Evolutionary conservation across 2,329 filamentous ascomycete genomes (phyloP), one percentile per base, ranked within the genome.

Genomic region (Sarocladiaceae sp.): DNA sequence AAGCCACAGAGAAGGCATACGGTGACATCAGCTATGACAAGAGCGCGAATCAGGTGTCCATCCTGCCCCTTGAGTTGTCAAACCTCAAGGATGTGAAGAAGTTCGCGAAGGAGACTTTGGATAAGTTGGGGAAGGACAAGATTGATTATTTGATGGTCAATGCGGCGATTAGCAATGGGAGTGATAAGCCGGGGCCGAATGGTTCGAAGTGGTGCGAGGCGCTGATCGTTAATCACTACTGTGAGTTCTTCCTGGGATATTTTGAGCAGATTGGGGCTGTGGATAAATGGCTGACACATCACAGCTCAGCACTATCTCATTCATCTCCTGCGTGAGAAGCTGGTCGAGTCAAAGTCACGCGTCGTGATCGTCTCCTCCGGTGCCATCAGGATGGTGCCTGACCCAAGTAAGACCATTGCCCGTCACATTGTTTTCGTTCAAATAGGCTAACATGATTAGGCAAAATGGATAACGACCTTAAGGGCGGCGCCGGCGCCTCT

Each of bases 231-330:
- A 81, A 81, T 54, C 76, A 79, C 52, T 65, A 80, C 8, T 73
- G 77, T 79, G 50, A 58, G 71, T 52, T 29, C 37, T 6, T 17
- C 11, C 17, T 44, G 8, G 25, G 3, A 13, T 46, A 18, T n/a
- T 15, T 13, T 15, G 50, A 39, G 28, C 17, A 8, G 8, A 15
- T 31, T 31, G 29, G 15, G 29, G 8, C 8, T 8, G 8, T 31
- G 15, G 8, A 31, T 15, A n/a, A 35, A 40, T 18, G 26, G 28
- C 46, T 11, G 20, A 29, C 22, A 15, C 25, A n/a, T 2, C 10
- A 5, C 20, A 80, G 77, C 78, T 4, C 78, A 80, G 52, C 77
- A 80, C 58, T 80, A 80, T 52, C 68, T 81, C 1, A 62, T 71
- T 0, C 77, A 80, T 55, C 63, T 79, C 3, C 60, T 81, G 25